These are phyloP conservation scores for Coemansia sp. DNA, from an alignment of 192 early-diverging fungal species.

Conservation along the genomic window DNA sequence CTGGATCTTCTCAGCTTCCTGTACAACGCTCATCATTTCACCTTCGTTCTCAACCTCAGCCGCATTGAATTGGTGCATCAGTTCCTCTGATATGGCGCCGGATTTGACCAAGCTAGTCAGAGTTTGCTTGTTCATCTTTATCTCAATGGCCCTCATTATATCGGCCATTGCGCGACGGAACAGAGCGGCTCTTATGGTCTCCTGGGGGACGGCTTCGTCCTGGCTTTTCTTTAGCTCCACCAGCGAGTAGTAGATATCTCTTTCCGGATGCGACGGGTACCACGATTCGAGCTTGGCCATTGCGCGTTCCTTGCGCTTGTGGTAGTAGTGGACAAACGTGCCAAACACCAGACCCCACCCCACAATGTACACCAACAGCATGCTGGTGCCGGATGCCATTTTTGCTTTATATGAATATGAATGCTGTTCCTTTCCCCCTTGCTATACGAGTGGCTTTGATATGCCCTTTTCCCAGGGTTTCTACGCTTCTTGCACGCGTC, in stretches of 20 bases:
- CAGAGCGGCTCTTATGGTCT: conserved; percentile 71
- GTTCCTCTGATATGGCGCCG: conserved; percentile 81
- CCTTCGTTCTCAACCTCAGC: conserved; percentile 79
- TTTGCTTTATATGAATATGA: conserved; percentile 5
- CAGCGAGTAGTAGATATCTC: conserved; percentile 67
- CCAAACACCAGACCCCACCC: conserved; percentile 58
- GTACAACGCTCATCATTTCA: conserved; percentile 79
- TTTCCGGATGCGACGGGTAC: conserved; percentile 65
- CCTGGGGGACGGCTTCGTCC: conserved; percentile 56
- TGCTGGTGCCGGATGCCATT: conserved; percentile 54
- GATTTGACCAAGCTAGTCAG: conserved; percentile 72
- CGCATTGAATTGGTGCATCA: conserved; percentile 70
- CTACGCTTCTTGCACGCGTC: too few species aligned
- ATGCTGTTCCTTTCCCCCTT: background rate
- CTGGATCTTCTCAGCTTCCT: conserved; percentile 78
- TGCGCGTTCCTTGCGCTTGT: conserved; percentile 53
- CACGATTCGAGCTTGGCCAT: conserved; percentile 63
- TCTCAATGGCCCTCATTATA: conserved; percentile 69
- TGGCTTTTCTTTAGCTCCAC: conserved; percentile 53
- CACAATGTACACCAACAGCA: conserved; percentile 55
- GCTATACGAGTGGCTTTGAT: too few species aligned
- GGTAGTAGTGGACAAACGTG: conserved; percentile 58
- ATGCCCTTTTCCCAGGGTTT: background rate
- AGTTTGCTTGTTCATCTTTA: conserved; percentile 80
- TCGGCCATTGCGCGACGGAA: conserved; percentile 80